Percentiles rank a stretch among this genome's conserved stretches.
These are phyloP conservation scores for Craterostigma plantagineum DNA, from an alignment of 257 asterid genomes.

Conservation along the genomic window DNA sequence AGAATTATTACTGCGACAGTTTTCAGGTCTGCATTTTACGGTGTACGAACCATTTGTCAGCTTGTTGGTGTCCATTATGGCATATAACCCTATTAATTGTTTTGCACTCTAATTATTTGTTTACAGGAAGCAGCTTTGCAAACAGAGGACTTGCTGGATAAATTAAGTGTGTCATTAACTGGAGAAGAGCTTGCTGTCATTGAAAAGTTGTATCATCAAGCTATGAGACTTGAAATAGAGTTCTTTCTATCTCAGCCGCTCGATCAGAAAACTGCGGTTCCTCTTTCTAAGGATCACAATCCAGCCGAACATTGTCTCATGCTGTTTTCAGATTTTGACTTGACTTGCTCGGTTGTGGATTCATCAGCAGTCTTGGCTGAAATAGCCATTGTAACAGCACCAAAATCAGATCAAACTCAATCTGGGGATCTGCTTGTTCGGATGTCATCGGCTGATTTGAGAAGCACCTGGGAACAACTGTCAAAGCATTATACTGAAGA, in stretches of 20 bases:
- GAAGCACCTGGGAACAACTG: constrained; percentile 53
- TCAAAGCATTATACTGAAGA: constrained; percentile 65
- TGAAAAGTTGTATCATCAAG: constrained; percentile 73
- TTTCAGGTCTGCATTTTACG: constrained; percentile 49
- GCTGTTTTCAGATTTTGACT: constrained; percentile 82
- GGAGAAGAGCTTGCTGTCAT: constrained; percentile 72
- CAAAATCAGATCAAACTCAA: constrained; percentile 38
- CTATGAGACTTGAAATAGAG: constrained; percentile 62
- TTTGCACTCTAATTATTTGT: constrained; percentile 7
- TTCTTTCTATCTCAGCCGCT: constrained; percentile 74
- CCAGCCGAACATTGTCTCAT: constrained; percentile 33
- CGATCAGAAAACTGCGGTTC: constrained; percentile 49
- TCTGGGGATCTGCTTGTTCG: constrained; percentile 41
- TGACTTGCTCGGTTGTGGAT: constrained; percentile 74
- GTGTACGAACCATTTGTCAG: constrained; percentile 5
- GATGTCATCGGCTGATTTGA: constrained; percentile 51
- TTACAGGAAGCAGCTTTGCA: constrained; percentile 43
- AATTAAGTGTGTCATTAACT: constrained; percentile 67
- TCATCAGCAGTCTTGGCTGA: constrained; percentile 91
- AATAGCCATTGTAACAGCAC: constrained; percentile 62
- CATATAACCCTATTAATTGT: neutral
- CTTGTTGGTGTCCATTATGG: neutral
- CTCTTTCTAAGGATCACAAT: constrained; percentile 52
- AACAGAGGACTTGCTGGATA: constrained; percentile 74
- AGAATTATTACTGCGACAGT: constrained; percentile 43